Percentiles rank a stretch among this genome's conserved stretches.
Evolutionary conservation across 768 basidiomycete genomes (phyloP).

Genomic region (Tylopilus intermedius): DNA sequence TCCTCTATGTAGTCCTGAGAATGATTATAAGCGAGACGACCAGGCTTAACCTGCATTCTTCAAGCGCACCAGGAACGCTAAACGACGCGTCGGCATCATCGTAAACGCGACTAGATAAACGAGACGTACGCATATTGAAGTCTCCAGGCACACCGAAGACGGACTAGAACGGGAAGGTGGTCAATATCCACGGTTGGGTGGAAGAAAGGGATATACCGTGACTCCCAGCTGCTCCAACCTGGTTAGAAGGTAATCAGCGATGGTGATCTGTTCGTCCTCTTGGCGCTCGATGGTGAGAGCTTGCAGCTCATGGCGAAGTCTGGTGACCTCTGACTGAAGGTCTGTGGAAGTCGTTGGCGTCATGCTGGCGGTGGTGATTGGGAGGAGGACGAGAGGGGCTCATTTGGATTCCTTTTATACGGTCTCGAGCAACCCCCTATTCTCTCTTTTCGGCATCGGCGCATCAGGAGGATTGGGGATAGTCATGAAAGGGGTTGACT

Average conservation of each 20-base stretch:
- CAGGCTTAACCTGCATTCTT: neutral
- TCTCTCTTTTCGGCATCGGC: too few relatives aligned
- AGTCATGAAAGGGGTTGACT: neutral
- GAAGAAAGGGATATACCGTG: slow-evolving; percentile 36
- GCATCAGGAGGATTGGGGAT: too few relatives aligned
- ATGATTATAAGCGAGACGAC: neutral
- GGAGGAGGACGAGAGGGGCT: neutral
- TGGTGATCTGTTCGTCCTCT: slow-evolving; percentile 41
- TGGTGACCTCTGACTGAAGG: slow-evolving; percentile 43
- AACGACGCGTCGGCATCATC: neutral
- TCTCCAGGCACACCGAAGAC: slow-evolving; percentile 88
- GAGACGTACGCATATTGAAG: slow-evolving; percentile 60
- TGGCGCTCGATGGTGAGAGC: slow-evolving; percentile 30
- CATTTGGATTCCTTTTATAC: neutral
- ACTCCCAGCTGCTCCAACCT: slow-evolving; percentile 63
- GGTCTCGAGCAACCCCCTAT: too few relatives aligned
- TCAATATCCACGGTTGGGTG: neutral
- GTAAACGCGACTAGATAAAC: neutral
- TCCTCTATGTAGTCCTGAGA: slow-evolving; percentile 72
- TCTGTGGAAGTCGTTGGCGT: slow-evolving; percentile 15
- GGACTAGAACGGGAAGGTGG: slow-evolving; percentile 37
- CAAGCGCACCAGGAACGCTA: slow-evolving; percentile 28
- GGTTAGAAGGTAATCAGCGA: slow-evolving; percentile 59
- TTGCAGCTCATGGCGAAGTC: slow-evolving; percentile 44
- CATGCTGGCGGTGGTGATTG: neutral